phyloP scores from a whole-genome alignment of 192 early-diverging fungal genomes.

The Obelidium mucronatum region DNA sequence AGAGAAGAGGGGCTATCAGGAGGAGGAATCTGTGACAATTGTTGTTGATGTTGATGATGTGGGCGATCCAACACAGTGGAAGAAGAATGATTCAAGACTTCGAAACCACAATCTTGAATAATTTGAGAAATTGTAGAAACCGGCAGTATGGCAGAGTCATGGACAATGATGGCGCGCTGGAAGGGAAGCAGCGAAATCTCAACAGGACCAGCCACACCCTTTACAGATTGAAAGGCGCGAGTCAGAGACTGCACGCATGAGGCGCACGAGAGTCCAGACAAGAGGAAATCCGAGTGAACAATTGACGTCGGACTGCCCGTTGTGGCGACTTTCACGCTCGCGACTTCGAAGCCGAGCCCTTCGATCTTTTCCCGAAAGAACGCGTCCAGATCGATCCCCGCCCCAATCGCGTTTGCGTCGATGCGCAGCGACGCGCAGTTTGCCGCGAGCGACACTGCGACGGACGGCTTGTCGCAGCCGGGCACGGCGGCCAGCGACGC shows the following conservation, averaged over 20 bases:
- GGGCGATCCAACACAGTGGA: not conserved
- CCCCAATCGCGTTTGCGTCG: not conserved
- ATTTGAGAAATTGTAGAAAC: constrained; percentile 51
- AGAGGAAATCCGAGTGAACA: constrained; percentile 54
- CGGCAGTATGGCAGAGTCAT: constrained; percentile 38
- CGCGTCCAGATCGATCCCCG: not conserved
- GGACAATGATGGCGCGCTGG: constrained; percentile 64
- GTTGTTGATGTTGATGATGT: too few relatives aligned
- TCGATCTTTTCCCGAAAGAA: constrained; percentile 15
- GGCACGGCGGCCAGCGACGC: constrained; percentile 25
- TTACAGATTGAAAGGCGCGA: constrained; percentile 51
- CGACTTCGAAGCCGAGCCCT: constrained; percentile 17
- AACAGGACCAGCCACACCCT: constrained; percentile 67
- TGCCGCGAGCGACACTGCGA: constrained; percentile 4
- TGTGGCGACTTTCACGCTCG: not conserved
- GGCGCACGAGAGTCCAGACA: constrained; percentile 87
- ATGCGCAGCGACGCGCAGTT: not conserved
- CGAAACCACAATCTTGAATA: constrained; percentile 81
- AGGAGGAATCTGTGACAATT: too few relatives aligned
- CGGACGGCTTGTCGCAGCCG: not conserved
- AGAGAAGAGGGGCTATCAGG: not conserved
- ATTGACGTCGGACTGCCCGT: not conserved
- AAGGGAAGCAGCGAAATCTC: constrained; percentile 73
- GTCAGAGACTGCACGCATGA: constrained; percentile 82
- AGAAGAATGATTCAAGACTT: constrained; percentile 49